Evolutionary conservation across 768 basidiomycete genomes (phyloP), one percentile per base, ranked within the genome.

Genomic region (Dioszegia aurantiaca): DNA sequence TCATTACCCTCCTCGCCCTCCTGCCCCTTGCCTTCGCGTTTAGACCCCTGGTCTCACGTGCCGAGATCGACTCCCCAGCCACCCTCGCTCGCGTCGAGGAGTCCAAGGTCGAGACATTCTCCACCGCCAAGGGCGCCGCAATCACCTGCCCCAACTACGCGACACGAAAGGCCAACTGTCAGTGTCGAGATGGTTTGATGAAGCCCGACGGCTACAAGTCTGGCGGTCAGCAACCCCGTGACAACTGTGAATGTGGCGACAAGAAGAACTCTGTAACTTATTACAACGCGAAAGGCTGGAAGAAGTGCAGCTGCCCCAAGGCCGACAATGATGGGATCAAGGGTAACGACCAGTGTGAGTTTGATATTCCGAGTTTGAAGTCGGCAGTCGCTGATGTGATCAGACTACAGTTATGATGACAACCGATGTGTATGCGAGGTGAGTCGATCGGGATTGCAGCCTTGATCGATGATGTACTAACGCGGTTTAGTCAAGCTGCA

Each of bases 101-200:
- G 4, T 23, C 31, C 48, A 17, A 51, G 9, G 19, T 51, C 48
- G 48, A 39, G n/a, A 27, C 33, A 5, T 36, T 51, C 48, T 23
- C 19, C 48, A n/a, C 36, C n/a, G 24, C 9, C 31, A 30, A 16
- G 10, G 28, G 21, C 19, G n/a, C 3, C 5, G 48, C 48, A 2
- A 28, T 51, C 48, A 39, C 17, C 31, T 51, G 48, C 48, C 10
- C 36, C 9, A 27, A 39, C 19, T 51, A 21, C 48, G 31, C 17
- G 12, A 51, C 48, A 10, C 30, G 48, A 11, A 36, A 39, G 36
- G 19, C 21, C 2, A 51, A 51, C 21, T 51, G 48, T 23, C 48
- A 26, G 48, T 51, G 48, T 24, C 48, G 48, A 19, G 48, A 51
- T 51, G 48, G 48, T 16, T 51, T 51, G 31, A 51, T 51, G 26